Evolutionary conservation across 805 yeast genomes (phyloP).

Genomic region (Lipomyces sp.): DNA sequence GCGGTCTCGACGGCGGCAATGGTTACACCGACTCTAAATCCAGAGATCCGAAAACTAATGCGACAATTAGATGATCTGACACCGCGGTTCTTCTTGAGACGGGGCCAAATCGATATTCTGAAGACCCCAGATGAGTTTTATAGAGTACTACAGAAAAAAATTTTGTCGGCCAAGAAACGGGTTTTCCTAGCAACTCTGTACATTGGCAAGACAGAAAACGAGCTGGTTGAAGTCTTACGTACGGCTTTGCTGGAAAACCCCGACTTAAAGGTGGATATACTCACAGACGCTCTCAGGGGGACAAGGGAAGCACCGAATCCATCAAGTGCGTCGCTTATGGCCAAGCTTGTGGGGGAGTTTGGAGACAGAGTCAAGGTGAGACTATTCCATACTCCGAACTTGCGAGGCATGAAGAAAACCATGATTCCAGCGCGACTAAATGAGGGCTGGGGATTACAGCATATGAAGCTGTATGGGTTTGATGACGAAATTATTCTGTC

Average conservation of each 20-base stretch:
- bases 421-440: constrained; percentile 81
- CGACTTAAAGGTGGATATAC: constrained; percentile 67
- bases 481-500: constrained; percentile 85
- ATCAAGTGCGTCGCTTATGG: constrained; percentile 77
- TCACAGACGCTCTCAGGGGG: constrained; percentile 88
- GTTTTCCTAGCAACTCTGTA: constrained; percentile 85
- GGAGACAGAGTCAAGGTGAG: constrained; percentile 72
- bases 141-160: constrained; percentile 60
- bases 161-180: constrained; percentile 62
- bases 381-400: constrained; percentile 87
- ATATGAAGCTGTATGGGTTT: constrained; percentile 95
- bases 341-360: constrained; percentile 65
- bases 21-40: constrained; percentile 13
- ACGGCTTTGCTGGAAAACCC: constrained; percentile 64
- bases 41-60: constrained; percentile 23
- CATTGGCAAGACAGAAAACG: constrained; percentile 81
- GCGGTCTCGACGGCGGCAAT: constrained; percentile 1
- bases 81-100: constrained; percentile 34
- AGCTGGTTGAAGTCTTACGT: constrained; percentile 66
- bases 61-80: constrained; percentile 32
- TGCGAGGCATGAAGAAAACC: constrained; percentile 65
- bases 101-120: constrained; percentile 61
- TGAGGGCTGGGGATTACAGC: constrained; percentile 92
- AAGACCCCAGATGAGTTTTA: constrained; percentile 77
- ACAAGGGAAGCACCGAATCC: constrained; percentile 86